Evolutionary conservation across 2,329 filamentous ascomycete genomes (phyloP), one percentile per base, ranked within the genome.

Genomic region (Pestalotiopsis sp.): DNA sequence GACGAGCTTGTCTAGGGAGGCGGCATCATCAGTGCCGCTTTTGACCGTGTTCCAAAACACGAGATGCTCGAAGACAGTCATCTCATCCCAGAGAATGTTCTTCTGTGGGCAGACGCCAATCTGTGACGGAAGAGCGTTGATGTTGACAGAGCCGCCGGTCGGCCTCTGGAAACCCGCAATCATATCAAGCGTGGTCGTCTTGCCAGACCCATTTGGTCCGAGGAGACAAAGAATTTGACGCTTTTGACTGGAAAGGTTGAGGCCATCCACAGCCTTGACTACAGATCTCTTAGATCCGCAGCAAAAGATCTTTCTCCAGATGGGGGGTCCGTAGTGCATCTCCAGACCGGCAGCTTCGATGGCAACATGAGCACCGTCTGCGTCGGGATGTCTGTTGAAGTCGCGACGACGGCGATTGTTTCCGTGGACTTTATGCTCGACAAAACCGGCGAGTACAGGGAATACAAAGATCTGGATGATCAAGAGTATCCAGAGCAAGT

Each of bases 11-110:
- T 81, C 78, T 6, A 85, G 80, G 36, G 86, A 84, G 3, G 79
- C 80, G 23, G 87, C 85, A 6, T 77, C 78, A 4, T 81, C 79
- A 0, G 79, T 79, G 0, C 82, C 82, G 3, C 87, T 85, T 75
- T 94, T 94, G 56, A 94, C 82, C 20, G 83, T 83, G 74, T 92
- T 92, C 81, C 93, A 93, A 61, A 93, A 89, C 1, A 81, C 79
- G 9, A 93, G 87, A 74, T 94, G 92, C 75, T 94, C 92, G 69
- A 86, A 85, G 1, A 93, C 91, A 0, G 90, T 93, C 45, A 94
- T 78, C 63, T 91, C 87, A 72, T 91, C 89, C 91, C 91, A 94
- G 41, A 94, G 85, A 3, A 94, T 91, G 74, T 94, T 94, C 78
- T 91, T 90, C 77, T 94, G 92, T 0, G 92, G 92, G 67, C 91